Conservation (phyloP, 495 filamentous ascomycete genomes). For the Talaromyces proteolyticus region DNA sequence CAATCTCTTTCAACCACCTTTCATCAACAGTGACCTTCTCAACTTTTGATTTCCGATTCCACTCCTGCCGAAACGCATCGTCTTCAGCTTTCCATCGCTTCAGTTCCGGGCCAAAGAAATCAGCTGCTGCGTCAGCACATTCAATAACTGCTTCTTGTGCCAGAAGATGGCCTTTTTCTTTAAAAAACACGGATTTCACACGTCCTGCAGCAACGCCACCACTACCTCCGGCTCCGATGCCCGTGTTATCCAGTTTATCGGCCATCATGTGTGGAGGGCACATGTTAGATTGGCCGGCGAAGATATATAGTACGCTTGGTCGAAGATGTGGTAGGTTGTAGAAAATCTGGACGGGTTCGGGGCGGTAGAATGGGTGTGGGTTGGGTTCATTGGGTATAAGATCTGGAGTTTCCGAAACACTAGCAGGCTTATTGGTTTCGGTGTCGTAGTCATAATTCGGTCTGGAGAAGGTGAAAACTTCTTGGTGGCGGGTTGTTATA, state of each 20-base stretch:
- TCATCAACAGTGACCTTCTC: slow-evolving; percentile 56
- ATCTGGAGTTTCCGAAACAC: slow-evolving; percentile 42
- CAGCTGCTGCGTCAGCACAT: slow-evolving; percentile 55
- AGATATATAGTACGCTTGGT: slow-evolving; percentile 79
- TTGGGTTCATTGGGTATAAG: slow-evolving; percentile 29
- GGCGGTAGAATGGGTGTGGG: slow-evolving; percentile 64
- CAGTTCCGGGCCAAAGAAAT: slow-evolving; percentile 60
- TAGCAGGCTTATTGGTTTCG: slow-evolving; percentile 25
- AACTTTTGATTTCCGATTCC: slow-evolving; percentile 36
- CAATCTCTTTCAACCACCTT: slow-evolving; percentile 48
- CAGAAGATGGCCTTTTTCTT: slow-evolving; percentile 72
- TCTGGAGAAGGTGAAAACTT: slow-evolving; percentile 55
- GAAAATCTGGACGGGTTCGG: slow-evolving; percentile 62
- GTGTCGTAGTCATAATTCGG: slow-evolving; percentile 42
- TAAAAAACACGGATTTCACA: slow-evolving; percentile 62
- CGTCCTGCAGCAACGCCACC: slow-evolving; percentile 51
- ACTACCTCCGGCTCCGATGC: slow-evolving; percentile 42
- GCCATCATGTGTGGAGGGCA: slow-evolving; percentile 43
- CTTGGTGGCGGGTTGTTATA: slow-evolving; percentile 54
- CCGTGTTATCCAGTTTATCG: slow-evolving; percentile 39
- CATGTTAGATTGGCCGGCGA: slow-evolving; percentile 61
- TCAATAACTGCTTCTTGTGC: slow-evolving; percentile 71
- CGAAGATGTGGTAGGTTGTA: slow-evolving; percentile 60
- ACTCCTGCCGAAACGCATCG: slow-evolving; percentile 49
- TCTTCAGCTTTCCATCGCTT: slow-evolving; percentile 59